Evolutionary conservation across 768 basidiomycete genomes (phyloP).

Genomic region (Lepiota brunneoincarnata): DNA sequence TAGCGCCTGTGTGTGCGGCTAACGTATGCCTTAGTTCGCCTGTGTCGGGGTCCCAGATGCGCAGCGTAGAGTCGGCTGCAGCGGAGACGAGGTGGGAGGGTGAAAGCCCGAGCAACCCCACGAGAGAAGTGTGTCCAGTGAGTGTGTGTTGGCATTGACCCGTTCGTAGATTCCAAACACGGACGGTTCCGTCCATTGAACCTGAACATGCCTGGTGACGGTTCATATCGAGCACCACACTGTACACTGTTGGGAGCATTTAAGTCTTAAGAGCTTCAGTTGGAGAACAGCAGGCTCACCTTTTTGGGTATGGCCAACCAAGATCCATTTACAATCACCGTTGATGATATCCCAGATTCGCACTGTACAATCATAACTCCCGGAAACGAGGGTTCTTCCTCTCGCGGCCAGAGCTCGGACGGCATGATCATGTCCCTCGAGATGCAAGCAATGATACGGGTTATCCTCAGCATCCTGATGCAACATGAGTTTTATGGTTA

Average conservation of each 20-base stretch:
- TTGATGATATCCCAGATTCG: constrained; percentile 93
- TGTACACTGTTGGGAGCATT: constrained; percentile 65
- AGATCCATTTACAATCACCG: constrained; percentile 75
- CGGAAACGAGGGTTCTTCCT: constrained; percentile 87
- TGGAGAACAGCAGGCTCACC: constrained; percentile 41
- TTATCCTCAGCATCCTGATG: constrained; percentile 66
- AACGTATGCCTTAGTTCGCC: constrained; percentile 81
- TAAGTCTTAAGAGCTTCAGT: background rate
- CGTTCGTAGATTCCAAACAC: constrained; percentile 86
- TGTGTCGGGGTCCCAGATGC: constrained; percentile 90
- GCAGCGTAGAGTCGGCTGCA: constrained; percentile 92
- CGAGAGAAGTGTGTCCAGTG: constrained; percentile 91
- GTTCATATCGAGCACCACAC: constrained; percentile 83
- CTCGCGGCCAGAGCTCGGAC: constrained; percentile 91
- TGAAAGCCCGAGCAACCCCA: constrained; percentile 88
- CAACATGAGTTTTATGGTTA: too few relatives aligned
- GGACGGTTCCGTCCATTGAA: constrained; percentile 97
- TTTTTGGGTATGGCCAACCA: constrained; percentile 90
- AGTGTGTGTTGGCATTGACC: constrained; percentile 80
- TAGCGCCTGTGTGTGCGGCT: constrained; percentile 93
- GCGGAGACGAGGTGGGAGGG: constrained; percentile 91
- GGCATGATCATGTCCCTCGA: constrained; percentile 89
- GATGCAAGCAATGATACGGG: constrained; percentile 83
- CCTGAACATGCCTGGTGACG: constrained; percentile 94
- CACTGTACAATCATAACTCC: constrained; percentile 94